Conservation (phyloP, 2,329 filamentous ascomycete species). For the Fusarium chaquense region DNA sequence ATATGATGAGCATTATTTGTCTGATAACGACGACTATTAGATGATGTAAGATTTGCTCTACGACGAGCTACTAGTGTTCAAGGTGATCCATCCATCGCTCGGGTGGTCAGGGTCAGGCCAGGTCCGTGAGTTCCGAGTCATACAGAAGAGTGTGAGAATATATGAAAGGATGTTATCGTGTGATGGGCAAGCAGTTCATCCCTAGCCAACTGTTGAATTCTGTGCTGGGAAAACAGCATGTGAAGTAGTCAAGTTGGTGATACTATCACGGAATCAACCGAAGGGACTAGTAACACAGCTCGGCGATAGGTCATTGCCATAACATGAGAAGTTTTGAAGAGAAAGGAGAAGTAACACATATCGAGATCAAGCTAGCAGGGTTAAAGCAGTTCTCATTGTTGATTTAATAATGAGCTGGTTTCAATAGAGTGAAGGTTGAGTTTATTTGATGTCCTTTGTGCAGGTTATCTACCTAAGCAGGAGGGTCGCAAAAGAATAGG, state of each 20-base stretch:
- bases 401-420: background rate
- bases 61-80: constrained; percentile 2
- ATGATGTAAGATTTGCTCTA: constrained; percentile 14
- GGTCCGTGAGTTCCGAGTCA: background rate
- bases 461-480: too few species aligned
- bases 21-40: background rate
- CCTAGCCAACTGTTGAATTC: background rate
- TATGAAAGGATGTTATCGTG: background rate
- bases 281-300: background rate
- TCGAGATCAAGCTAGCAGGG: background rate
- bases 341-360: too few species aligned
- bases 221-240: background rate
- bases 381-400: background rate
- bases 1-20: background rate
- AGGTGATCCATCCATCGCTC: constrained; percentile 15
- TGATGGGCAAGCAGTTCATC: background rate
- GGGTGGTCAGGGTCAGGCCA: constrained; percentile 12
- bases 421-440: constrained; percentile 3
- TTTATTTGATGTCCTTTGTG: background rate
- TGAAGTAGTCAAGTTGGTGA: constrained; percentile 1
- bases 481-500: too few species aligned
- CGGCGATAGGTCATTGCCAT: background rate
- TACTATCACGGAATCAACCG: constrained; percentile 5
- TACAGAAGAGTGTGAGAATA: background rate
- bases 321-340: background rate